Percentiles rank a stretch among this genome's conserved stretches.
phyloP scores from a whole-genome alignment of 1,139 yeast species.

The Sugiyamaella xylanicola region DNA sequence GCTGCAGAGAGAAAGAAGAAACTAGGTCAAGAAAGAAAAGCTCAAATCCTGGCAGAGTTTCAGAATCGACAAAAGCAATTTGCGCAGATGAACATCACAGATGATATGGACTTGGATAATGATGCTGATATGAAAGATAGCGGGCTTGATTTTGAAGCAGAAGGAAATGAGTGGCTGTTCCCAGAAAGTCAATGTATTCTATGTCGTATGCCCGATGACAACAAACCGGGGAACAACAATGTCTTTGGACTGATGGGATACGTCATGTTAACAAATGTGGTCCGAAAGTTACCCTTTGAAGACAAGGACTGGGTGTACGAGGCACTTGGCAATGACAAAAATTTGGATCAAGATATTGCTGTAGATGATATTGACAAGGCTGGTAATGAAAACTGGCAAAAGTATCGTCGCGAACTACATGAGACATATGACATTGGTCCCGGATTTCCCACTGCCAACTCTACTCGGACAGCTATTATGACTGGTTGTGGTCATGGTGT shows the following conservation, averaged over 20 bases:
- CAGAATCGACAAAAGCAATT: slow-evolving; percentile 66
- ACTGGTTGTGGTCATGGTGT: slow-evolving; percentile 94
- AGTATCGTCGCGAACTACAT: slow-evolving; percentile 44
- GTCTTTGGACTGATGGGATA: slow-evolving; percentile 75
- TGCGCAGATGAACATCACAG: slow-evolving; percentile 50
- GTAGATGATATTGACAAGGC: slow-evolving; percentile 41
- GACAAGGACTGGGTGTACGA: slow-evolving; percentile 67
- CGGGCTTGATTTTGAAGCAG: slow-evolving; percentile 47
- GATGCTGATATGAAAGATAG: slow-evolving; percentile 36
- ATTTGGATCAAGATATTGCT: slow-evolving; percentile 27
- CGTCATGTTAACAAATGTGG: slow-evolving; percentile 60
- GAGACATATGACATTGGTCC: slow-evolving; percentile 62
- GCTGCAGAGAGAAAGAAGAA: slow-evolving; percentile 64
- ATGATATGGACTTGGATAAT: slow-evolving; percentile 37
- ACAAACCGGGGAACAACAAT: slow-evolving; percentile 48
- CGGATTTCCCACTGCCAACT: slow-evolving; percentile 56
- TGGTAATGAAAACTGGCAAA: slow-evolving; percentile 45
- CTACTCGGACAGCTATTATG: slow-evolving; percentile 52
- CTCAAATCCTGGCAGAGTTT: slow-evolving; percentile 73
- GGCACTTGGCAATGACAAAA: slow-evolving; percentile 50
- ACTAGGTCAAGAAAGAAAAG: slow-evolving; percentile 71
- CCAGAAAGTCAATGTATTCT: slow-evolving; percentile 84
- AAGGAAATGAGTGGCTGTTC: slow-evolving; percentile 58
- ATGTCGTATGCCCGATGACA: slow-evolving; percentile 79
- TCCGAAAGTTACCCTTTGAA: slow-evolving; percentile 64